These are phyloP conservation scores for Thielaviopsis punctulata DNA, from an alignment of 2,329 filamentous ascomycete species.

Conservation along the genomic window DNA sequence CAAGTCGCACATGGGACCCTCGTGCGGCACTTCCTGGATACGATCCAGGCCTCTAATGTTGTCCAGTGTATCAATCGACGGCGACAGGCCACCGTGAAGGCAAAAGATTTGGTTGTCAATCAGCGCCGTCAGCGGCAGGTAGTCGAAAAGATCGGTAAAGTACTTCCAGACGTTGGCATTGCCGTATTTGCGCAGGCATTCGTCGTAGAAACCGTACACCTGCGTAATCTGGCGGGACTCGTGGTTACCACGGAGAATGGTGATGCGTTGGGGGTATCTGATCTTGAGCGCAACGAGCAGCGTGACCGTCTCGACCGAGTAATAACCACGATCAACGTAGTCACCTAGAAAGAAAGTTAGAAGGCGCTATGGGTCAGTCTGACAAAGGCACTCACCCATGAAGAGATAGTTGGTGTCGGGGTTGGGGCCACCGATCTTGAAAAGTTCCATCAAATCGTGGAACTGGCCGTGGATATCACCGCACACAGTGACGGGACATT, in stretches of 20 bases:
- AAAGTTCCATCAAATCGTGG: constrained; percentile 97
- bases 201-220: constrained; percentile 98
- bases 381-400: constrained; percentile 56
- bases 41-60: constrained; percentile 91
- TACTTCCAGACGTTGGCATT: constrained; percentile 99
- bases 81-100: constrained; percentile 87
- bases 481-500: constrained; percentile 97
- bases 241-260: constrained; percentile 96
- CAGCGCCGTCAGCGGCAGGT: constrained; percentile 86
- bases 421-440: constrained; percentile 95
- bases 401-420: constrained; percentile 99
- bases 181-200: constrained; percentile 96
- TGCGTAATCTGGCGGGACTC: constrained; percentile 98
- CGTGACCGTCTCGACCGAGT: constrained; percentile 95
- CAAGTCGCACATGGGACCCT: constrained; percentile 94
- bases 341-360: constrained; percentile 43
- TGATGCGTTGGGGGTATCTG: constrained; percentile 93
- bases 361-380: background rate
- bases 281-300: constrained; percentile 95
- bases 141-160: constrained; percentile 97
- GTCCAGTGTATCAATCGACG: constrained; percentile 88
- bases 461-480: constrained; percentile 99
- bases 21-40: constrained; percentile 95
- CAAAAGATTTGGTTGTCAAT: constrained; percentile 99
- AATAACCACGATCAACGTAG: constrained; percentile 97